A percentile compares a stretch with the other conserved stretches of the same genome.
Evolutionary conservation across 495 filamentous ascomycete species (phyloP).

Genomic region (Sordaria brevicollis): DNA sequence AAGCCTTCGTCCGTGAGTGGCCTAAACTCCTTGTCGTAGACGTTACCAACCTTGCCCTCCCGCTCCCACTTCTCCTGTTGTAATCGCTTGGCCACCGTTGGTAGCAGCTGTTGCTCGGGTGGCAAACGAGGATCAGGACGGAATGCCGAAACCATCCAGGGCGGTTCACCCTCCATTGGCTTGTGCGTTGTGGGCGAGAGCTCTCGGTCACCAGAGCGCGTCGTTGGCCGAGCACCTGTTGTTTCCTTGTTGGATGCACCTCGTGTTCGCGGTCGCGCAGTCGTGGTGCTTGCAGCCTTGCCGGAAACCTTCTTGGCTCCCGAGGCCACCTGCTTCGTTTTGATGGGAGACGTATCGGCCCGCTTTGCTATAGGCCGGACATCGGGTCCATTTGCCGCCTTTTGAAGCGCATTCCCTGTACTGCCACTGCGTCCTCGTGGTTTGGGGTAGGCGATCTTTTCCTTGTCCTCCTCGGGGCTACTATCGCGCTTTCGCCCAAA

Average conservation of each 20-base stretch:
- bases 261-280: constrained; percentile 53
- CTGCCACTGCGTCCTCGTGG: constrained; percentile 65
- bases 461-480: constrained; percentile 48
- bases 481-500: constrained; percentile 47
- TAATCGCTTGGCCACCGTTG: constrained; percentile 83
- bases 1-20: constrained; percentile 54
- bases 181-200: constrained; percentile 40
- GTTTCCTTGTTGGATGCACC: constrained; percentile 41
- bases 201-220: constrained; percentile 40
- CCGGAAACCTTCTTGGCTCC: constrained; percentile 30
- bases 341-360: constrained; percentile 38
- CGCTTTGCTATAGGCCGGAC: constrained; percentile 32
- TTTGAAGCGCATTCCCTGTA: constrained; percentile 45
- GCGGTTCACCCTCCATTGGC: constrained; percentile 85
- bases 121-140: constrained; percentile 91
- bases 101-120: constrained; percentile 89
- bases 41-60: constrained; percentile 70
- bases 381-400: constrained; percentile 27
- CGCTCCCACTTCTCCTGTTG: constrained; percentile 93
- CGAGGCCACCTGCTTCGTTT: constrained; percentile 16
- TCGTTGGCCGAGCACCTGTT: constrained; percentile 45
- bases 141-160: constrained; percentile 91
- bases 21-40: constrained; percentile 75
- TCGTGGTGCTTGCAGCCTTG: constrained; percentile 30
- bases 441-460: constrained; percentile 42